A percentile compares a stretch with the other conserved stretches of the same genome.
phyloP scores from a whole-genome alignment of 495 filamentous ascomycete species.

The Halenospora varia region DNA sequence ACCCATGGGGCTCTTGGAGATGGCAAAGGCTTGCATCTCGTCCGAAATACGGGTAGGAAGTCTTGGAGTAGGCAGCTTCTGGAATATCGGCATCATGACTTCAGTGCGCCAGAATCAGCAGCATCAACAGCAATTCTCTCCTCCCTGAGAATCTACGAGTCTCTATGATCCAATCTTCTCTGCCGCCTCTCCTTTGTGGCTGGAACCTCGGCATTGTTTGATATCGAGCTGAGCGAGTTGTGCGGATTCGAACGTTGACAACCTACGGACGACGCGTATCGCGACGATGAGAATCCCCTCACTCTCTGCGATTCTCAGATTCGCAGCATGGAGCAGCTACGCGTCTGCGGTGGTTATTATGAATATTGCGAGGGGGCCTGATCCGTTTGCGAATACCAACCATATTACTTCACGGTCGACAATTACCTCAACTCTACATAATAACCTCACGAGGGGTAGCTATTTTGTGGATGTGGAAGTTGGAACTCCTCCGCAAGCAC shows the following conservation, averaged over 20 bases:
- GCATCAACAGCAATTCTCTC: no score
- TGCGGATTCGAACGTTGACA: no score
- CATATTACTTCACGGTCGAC: slow-evolving; percentile 4
- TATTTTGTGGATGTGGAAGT: slow-evolving; percentile 67
- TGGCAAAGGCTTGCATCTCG: no score
- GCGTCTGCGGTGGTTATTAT: slow-evolving; percentile 9
- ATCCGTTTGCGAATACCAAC: background rate
- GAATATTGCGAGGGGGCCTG: slow-evolving; percentile 4
- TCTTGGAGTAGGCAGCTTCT: no score
- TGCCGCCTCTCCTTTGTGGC: background rate
- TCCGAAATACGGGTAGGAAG: no score
- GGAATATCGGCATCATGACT: no score
- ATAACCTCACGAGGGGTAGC: slow-evolving; percentile 41
- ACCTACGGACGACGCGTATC: no score
- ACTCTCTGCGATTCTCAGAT: slow-evolving; percentile 2
- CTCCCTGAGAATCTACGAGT: background rate
- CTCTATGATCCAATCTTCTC: background rate
- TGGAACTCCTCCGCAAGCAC: slow-evolving; percentile 63
- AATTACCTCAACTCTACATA: slow-evolving; percentile 13
- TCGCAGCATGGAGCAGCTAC: slow-evolving; percentile 9
- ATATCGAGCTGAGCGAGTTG: no score
- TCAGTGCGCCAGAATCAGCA: no score
- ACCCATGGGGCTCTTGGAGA: no score
- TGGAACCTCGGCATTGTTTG: no score
- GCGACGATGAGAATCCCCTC: no score